Evolutionary conservation across 2,329 filamentous ascomycete genomes (phyloP), one percentile per base, ranked within the genome.

Genomic region (Coniella lustricola): DNA sequence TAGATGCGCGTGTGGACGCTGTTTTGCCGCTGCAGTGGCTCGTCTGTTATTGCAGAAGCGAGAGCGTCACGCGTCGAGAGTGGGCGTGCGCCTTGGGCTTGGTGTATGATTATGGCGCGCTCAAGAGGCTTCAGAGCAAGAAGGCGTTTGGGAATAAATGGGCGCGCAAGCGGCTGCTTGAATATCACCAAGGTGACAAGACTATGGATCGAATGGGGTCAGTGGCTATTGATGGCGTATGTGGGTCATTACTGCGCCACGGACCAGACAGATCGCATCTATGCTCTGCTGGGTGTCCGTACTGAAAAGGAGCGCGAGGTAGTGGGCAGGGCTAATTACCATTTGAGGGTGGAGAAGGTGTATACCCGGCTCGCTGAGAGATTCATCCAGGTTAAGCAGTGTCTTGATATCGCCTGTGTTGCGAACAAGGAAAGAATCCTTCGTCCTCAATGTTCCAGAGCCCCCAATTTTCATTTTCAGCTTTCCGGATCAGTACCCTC

Each of bases 1-100:
- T 48, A 32, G 38, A 36, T 21, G 12, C 45, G 38, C 10, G 45
- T 34, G n/a, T 48, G 45, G 38, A 42, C 46, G n/a, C 46, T 48
- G 20, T 47, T 16, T 13, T 47, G 21, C 21, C 38, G 10, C 43
- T 35, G 4, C 21, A 46, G 10, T 18, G 22, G 34, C 43, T 46
- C 5, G 17, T 18, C 7, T 46, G 37, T 13, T 29, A 46, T 25
- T 46, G 20, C 32, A 35, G 43, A 9, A 18, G 13, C n/a, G 33
- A 46, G 34, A 46, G 43, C 34, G 34, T 46, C 14, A 21, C 34
- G 10, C 37, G 21, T 17, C 8, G 18, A 9, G 21, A 5, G 2
- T 46, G 43, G 43, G 16, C 14, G 4, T 12, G 18, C 12, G 43
- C 43, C 4, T 17, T 46, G 16, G 22, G 33, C 9, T 22, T 20